A percentile compares a stretch with the other conserved stretches of the same genome.
These are phyloP conservation scores for Chaetomium sp. DNA, from an alignment of 2,329 filamentous ascomycete genomes.

Conservation along the genomic window DNA sequence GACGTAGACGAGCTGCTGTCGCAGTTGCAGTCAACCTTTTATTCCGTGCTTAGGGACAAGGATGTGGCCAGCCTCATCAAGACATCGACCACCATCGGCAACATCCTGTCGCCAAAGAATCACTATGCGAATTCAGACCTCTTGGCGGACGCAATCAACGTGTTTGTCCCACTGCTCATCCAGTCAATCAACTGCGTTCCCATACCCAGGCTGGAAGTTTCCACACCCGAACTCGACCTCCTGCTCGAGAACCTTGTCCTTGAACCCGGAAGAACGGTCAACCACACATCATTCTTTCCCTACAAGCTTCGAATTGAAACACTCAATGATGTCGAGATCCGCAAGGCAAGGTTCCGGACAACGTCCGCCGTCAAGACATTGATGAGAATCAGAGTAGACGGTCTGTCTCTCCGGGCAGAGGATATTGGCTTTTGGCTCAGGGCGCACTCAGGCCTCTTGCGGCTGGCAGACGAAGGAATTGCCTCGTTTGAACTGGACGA, in stretches of 20 bases:
- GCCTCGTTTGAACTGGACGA: conserved; percentile 84
- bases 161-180: conserved; percentile 78
- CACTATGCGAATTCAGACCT: conserved; percentile 69
- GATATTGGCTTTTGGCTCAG: conserved; percentile 91
- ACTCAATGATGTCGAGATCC: conserved; percentile 82
- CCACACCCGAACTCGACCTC: conserved; percentile 79
- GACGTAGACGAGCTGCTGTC: conserved; percentile 73
- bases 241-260: conserved; percentile 88
- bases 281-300: conserved; percentile 85
- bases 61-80: conserved; percentile 70
- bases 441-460: conserved; percentile 73
- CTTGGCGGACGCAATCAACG: conserved; percentile 72
- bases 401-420: conserved; percentile 79
- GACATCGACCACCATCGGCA: conserved; percentile 67
- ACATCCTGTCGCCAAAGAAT: conserved; percentile 68
- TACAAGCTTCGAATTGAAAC: conserved; percentile 80
- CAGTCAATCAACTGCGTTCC: conserved; percentile 82
- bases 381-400: conserved; percentile 77
- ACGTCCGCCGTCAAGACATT: conserved; percentile 67
- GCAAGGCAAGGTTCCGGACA: conserved; percentile 73
- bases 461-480: conserved; percentile 79
- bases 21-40: conserved; percentile 68
- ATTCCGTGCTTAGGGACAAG: conserved; percentile 69
- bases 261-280: conserved; percentile 82
- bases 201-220: conserved; percentile 86